Base-by-base conservation (phyloP, 495 filamentous ascomycete species). In the Penicillium chermesinum region DNA sequence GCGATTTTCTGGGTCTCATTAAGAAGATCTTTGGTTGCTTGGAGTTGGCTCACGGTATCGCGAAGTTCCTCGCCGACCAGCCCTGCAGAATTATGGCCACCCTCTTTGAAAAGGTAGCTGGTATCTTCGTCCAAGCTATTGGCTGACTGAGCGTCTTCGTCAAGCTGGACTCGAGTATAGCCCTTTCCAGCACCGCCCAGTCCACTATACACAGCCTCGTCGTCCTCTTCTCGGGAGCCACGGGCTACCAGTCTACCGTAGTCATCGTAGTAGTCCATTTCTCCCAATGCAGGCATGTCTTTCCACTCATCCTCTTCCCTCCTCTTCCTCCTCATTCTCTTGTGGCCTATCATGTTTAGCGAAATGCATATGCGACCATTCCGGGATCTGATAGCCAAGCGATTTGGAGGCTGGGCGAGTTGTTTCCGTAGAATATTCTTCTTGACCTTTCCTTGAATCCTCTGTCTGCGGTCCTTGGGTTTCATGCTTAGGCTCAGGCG, bases 41-140 rank as follows among this genome's bases (percentile, higher is more conserved):
- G 87, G 63, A 99, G 83, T 65, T 99, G 93, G 39, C 86, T 81
- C 41, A 94, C 59, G 4, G 89, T 79, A 70, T 96, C 93, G 38
- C 91, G 80, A 53, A 81, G 79, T 53, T 88, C 88, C 16, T 94
- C 90, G 19, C 88, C 88, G 25, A 86, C 87, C 19, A 86, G 71
- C 42, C 72, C 72, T 35, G 81, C 73, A 38, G 78, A 76, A 8
- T 80, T 86, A 25, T 72, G 77, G 27, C 71, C 71, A 42, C 69
- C 62, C 9, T 79, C 80, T 61, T 87, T 91, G 69, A 99, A 98
- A 9, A 99, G 75, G 61, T 99, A 99, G 43, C 86, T 82, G 2
- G 94, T 97, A 60, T 97, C 91, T 41, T 99, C 93, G 61, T 99
- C 93, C 83, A 99, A 82, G 69, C 90, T 96, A 9, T 89, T 97